These are phyloP conservation scores for Globisporangium megalacanthum DNA, from an alignment of 352 stramenopile species.

Conservation along the genomic window DNA sequence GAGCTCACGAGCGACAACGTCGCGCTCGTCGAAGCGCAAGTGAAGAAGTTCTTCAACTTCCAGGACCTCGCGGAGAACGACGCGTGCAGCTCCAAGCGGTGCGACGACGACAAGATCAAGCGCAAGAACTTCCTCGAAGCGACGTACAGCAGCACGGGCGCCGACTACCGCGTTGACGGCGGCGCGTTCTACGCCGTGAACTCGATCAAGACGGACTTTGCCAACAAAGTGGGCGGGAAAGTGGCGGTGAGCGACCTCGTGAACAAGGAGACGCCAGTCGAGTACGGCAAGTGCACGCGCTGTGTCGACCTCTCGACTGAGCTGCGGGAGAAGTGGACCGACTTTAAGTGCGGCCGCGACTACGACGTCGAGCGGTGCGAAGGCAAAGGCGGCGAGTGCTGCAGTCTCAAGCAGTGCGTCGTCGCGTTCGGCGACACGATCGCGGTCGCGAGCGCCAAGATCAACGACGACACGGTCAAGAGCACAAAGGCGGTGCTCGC, in stretches of 20 bases:
- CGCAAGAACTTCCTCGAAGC: constrained; percentile 1
- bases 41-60: constrained; percentile 33
- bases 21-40: constrained; percentile 11
- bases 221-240: not conserved
- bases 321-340: constrained; percentile 47
- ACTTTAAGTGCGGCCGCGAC: constrained; percentile 53
- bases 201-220: constrained; percentile 24
- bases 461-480: constrained; percentile 17
- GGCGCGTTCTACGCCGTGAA: constrained; percentile 24
- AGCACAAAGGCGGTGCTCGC: constrained; percentile 32
- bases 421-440: constrained; percentile 41
- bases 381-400: constrained; percentile 23
- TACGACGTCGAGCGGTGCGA: constrained; percentile 42
- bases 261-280: constrained; percentile 14
- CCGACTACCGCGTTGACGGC: constrained; percentile 9
- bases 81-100: constrained; percentile 34
- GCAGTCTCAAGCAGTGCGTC: constrained; percentile 47
- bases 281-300: constrained; percentile 28
- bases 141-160: not conserved
- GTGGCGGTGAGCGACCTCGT: constrained; percentile 6
- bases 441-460: constrained; percentile 22
- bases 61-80: constrained; percentile 39
- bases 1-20: constrained; percentile 32
- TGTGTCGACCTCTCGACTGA: constrained; percentile 40
- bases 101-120: constrained; percentile 21